Evolutionary conservation across 129 eudicot genomes (phyloP), one percentile per base, ranked within the genome.

Genomic region (Daucus carota): DNA sequence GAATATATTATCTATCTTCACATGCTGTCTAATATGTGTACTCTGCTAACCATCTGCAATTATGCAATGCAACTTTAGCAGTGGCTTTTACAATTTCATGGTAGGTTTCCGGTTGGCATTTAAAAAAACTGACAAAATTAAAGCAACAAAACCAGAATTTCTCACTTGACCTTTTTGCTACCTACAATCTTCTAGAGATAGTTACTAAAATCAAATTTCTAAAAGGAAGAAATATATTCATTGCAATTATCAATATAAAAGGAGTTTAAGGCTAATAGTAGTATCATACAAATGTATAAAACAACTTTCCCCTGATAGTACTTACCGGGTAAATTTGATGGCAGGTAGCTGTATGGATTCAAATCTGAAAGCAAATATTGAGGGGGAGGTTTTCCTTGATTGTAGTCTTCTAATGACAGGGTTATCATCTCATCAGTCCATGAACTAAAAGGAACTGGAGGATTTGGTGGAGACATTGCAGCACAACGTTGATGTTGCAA

Each of bases 321-420:
- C 87, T 38, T 22, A 92, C 97, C 92, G 59, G 96, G 95, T 73
- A 89, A 87, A 73, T 82, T 70, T 76, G 90, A 82, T 31, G 97
- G 97, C 59, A 18, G 26, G 80, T 11, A 73, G 76, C 77, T 86
- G 82, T 76, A 89, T 45, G 97, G 97, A 85, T 84, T 83, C 24
- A 87, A 75, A 73, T 92, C 92, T 20, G 77, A 63, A 73, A 83
- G 73, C 75, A 92, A 85, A 8, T 84, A 77, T 3, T 3, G 34
- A 47, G 92, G 92, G 38, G 85, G 80, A 31, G 80, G 75, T 20
- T 44, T 75, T 63, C 89, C 95, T 4, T 28, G 63, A 50, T 72
- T 73, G 50, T 85, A 11, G 36, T 74, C 78, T 32, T 78, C 69
- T 57, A 92, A 70, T 10, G 17, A 69, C 77, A 66, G 74, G 38